Percentiles rank a stretch among this genome's conserved stretches.
Evolutionary conservation across 768 basidiomycete species (phyloP).

Genomic region (Cystobasidium tubakii): DNA sequence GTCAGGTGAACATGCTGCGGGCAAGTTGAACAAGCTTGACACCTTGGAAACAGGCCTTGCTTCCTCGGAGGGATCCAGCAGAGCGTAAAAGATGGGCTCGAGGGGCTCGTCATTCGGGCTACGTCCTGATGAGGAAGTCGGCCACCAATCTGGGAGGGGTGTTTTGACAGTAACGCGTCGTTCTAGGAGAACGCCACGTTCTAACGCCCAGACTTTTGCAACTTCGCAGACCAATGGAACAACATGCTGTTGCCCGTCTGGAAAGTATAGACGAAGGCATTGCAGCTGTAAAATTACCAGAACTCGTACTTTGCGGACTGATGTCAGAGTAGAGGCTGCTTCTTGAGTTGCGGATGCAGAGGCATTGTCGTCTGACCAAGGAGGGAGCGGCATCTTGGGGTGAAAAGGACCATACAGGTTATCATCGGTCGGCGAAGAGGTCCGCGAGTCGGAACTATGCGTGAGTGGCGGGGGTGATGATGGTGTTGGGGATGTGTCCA

Average conservation of each 20-base stretch:
- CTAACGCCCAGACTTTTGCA: not conserved
- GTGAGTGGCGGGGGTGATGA: constrained; percentile 2
- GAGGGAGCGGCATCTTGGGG: not conserved
- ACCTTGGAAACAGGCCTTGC: constrained; percentile 2
- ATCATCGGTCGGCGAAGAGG: not conserved
- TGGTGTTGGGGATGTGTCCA: not conserved
- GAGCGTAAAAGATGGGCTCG: not conserved
- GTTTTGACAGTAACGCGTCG: not conserved
- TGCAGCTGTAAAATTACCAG: constrained; percentile 6
- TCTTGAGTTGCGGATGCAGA: not conserved
- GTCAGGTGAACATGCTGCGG: not conserved
- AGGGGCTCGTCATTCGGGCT: not conserved
- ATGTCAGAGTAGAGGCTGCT: not conserved
- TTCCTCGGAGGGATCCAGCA: constrained; percentile 14
- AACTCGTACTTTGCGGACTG: constrained; percentile 13
- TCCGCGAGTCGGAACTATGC: not conserved
- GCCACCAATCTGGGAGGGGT: not conserved
- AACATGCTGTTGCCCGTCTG: not conserved
- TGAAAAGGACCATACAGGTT: constrained; percentile 17
- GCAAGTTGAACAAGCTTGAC: not conserved
- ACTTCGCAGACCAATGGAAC: constrained; percentile 2
- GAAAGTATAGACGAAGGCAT: constrained; percentile 17
- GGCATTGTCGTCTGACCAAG: constrained; percentile 30
- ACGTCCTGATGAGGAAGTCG: not conserved
- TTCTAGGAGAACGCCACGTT: constrained; percentile 23